Evolutionary conservation across 177 flowering plant species (phyloP).

Genomic region (Vitis hybrid): DNA sequence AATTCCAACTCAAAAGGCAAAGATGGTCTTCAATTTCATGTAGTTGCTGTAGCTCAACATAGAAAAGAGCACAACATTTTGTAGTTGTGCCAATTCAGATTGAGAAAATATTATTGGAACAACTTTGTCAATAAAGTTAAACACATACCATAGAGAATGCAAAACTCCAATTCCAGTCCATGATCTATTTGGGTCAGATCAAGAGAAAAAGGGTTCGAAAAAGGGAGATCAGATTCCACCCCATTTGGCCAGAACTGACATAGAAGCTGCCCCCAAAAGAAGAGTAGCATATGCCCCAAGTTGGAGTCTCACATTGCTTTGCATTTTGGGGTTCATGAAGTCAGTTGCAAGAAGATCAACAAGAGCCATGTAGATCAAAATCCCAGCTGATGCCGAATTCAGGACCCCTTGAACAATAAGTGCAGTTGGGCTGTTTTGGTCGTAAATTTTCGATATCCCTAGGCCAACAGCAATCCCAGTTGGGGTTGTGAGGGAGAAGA

Average conservation of each 20-base stretch:
- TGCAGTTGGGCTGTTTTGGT: conserved; percentile 23
- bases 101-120: too few relatives aligned
- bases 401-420: conserved; percentile 24
- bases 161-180: too few relatives aligned
- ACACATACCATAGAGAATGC: too few relatives aligned
- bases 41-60: too few relatives aligned
- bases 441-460: conserved; percentile 15
- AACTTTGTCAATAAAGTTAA: too few relatives aligned
- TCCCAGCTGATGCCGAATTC: conserved; percentile 28
- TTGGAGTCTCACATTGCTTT: conserved; percentile 16
- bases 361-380: conserved; percentile 29
- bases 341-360: conserved; percentile 34
- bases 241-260: conserved; percentile 33
- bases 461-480: conserved; percentile 23
- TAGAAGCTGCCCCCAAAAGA: conserved; percentile 20
- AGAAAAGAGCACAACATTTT: too few relatives aligned
- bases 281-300: conserved; percentile 11
- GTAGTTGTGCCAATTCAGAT: too few relatives aligned
- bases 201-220: too few relatives aligned
- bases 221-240: conserved; percentile 10
- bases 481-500: conserved; percentile 28
- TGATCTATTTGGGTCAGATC: too few relatives aligned
- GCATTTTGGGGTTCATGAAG: conserved; percentile 26
- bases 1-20: too few relatives aligned
- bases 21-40: too few relatives aligned